Percentiles rank a stretch among this genome's conserved stretches.
Evolutionary conservation across 768 basidiomycete species (phyloP).

Genomic region (Trichaptum fuscoviolaceum): DNA sequence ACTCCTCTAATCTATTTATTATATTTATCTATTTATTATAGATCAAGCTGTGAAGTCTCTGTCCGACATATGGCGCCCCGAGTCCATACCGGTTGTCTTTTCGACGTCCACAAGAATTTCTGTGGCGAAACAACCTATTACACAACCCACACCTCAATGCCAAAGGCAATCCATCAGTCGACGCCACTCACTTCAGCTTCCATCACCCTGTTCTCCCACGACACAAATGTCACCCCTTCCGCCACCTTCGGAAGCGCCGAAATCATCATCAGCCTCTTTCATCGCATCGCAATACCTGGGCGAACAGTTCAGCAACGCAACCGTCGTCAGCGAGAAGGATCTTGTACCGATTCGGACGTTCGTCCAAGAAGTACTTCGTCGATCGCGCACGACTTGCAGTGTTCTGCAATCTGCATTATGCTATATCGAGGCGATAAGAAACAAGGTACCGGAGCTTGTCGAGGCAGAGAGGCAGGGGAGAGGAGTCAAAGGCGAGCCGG

Average conservation of each 20-base stretch:
- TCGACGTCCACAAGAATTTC: slow-evolving; percentile 27
- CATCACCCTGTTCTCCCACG: slow-evolving; percentile 49
- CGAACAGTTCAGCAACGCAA: slow-evolving; percentile 13
- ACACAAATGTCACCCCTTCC: slow-evolving; percentile 32
- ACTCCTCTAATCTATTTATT: slow-evolving; percentile 9
- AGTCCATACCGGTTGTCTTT: slow-evolving; percentile 64
- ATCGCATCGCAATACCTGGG: slow-evolving; percentile 18
- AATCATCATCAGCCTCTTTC: slow-evolving; percentile 23
- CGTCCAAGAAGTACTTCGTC: slow-evolving; percentile 83
- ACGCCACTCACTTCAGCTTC: slow-evolving; percentile 26
- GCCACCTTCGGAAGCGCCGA: slow-evolving; percentile 23
- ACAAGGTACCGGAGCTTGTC: slow-evolving; percentile 60
- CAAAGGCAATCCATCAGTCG: slow-evolving; percentile 10
- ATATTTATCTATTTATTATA: slow-evolving; percentile 23
- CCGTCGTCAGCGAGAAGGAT: slow-evolving; percentile 22
- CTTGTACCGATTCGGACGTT: slow-evolving; percentile 66
- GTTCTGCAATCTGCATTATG: slow-evolving; percentile 86
- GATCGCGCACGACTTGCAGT: slow-evolving; percentile 77
- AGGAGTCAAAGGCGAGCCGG: slow-evolving; percentile 35
- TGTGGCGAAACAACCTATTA: slow-evolving; percentile 26
- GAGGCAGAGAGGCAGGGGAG: slow-evolving; percentile 43
- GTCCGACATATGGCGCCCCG: slow-evolving; percentile 75
- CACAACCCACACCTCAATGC: slow-evolving; percentile 14
- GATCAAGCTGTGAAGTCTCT: slow-evolving; percentile 78
- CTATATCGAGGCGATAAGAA: slow-evolving; percentile 80